Conservation (phyloP, 805 yeast genomes). For the Metschnikowia continentalis region DNA sequence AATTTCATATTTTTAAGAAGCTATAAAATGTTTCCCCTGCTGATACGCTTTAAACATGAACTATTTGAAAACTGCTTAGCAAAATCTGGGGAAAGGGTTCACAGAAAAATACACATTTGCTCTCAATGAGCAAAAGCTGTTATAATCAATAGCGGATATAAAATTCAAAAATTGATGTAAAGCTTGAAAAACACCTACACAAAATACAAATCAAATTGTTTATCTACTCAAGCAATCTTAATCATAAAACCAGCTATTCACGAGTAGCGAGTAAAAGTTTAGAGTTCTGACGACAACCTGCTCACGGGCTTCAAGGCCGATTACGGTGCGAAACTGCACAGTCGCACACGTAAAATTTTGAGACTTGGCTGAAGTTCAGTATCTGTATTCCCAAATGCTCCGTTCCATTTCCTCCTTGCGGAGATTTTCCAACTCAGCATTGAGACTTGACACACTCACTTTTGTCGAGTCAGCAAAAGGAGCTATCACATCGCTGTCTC, state of each 20-base stretch:
- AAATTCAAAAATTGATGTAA: neutral
- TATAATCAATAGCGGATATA: neutral
- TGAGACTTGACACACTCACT: constrained; percentile 54
- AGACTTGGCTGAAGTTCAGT: neutral
- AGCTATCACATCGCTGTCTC: constrained; percentile 59
- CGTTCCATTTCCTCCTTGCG: constrained; percentile 11
- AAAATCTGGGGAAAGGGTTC: neutral
- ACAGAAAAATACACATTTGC: neutral
- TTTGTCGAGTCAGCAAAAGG: constrained; percentile 63
- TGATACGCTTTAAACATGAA: too few relatives aligned
- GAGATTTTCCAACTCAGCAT: constrained; percentile 9
- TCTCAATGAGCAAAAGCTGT: neutral
- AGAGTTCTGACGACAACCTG: neutral
- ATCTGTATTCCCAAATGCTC: constrained; percentile 7
- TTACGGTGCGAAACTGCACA: constrained; percentile 5
- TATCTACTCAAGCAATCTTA: neutral
- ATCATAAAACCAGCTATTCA: neutral
- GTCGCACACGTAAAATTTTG: constrained; percentile 3
- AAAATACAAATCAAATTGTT: neutral
- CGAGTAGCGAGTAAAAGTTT: neutral
- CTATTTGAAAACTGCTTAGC: too few relatives aligned
- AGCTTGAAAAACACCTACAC: neutral
- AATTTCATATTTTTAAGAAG: neutral
- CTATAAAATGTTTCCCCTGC: too few relatives aligned
- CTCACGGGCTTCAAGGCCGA: neutral